These are phyloP conservation scores for Theobroma grandiflorum DNA, from an alignment of 441 rosid species.

Conservation along the genomic window DNA sequence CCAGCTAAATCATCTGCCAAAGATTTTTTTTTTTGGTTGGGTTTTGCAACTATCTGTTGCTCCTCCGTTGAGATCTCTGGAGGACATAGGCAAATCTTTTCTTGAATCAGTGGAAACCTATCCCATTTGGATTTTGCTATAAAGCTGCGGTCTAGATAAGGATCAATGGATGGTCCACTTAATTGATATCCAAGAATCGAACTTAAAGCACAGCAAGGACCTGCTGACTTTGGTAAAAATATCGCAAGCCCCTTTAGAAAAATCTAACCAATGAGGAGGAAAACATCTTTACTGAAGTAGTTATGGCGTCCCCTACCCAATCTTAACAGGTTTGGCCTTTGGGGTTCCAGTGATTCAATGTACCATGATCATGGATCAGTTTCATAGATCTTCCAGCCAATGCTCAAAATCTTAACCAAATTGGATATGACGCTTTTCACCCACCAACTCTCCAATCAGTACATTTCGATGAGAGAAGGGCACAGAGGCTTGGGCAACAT, in stretches of 20 bases:
- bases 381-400: neutral
- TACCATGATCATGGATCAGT: neutral
- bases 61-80: neutral
- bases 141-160: slow-evolving; percentile 13
- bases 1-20: neutral
- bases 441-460: neutral
- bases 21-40: too few relatives aligned
- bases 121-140: neutral
- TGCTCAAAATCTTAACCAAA: neutral
- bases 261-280: neutral
- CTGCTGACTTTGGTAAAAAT: slow-evolving; percentile 4
- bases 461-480: neutral
- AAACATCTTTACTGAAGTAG: neutral
- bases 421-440: neutral
- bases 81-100: neutral
- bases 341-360: neutral
- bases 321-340: neutral
- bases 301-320: neutral
- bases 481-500: neutral
- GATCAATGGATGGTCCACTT: neutral
- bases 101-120: neutral
- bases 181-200: neutral
- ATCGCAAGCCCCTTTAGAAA: neutral
- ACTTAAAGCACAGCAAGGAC: neutral
- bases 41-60: too few relatives aligned